Evolutionary conservation across 176 grass and related monocot genomes (phyloP), one percentile per base, ranked within the genome.

Genomic region (Puccinellia tenuiflora): DNA sequence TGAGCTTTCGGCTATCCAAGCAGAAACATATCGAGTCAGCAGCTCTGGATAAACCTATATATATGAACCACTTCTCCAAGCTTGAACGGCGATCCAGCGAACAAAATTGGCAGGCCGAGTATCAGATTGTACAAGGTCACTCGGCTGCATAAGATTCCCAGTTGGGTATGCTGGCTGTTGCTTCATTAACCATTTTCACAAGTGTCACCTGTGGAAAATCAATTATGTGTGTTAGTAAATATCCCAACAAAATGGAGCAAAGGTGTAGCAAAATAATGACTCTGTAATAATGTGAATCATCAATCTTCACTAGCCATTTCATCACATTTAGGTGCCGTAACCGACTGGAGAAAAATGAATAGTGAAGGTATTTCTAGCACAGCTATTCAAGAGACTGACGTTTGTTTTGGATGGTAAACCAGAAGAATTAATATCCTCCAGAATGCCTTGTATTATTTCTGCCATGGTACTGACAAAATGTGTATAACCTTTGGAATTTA

Each of bases 141-240:
- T 11, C 42, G 25, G 84, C 75, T 62, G 68, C 80, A 15, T 85
- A 91, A 22, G 84, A 69, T 51, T 92, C 92, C 95, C 95, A 97
- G 63, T 91, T 84, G 2, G 86, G 88, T 77, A 94, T 97, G 64
- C 68, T 97, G 33, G 79, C 75, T 35, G 90, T 91, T 70, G 95
- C 95, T 90, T 97, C 95, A 67, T 94, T 97, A 20, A 97, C 84
- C 95, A 97, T 97, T 62, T 90, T 97, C 59, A 97, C 92, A 84
- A 97, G 92, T 78, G 92, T 97, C 62, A 83, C 90, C 95, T 97
- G 60, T 50, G 39, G 35, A 29, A 34, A 84, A 77, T 33, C 21
- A 29, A 72, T 17, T 1, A 3, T 29, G 79, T 5, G 22, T 25
- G 22, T 75, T 55, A 51, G n/a, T 2, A n/a, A 65, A 2, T 86